Evolutionary conservation across 306 rosid genomes (phyloP), one percentile per base, ranked within the genome.

Genomic region (Cucumis cinereus): DNA sequence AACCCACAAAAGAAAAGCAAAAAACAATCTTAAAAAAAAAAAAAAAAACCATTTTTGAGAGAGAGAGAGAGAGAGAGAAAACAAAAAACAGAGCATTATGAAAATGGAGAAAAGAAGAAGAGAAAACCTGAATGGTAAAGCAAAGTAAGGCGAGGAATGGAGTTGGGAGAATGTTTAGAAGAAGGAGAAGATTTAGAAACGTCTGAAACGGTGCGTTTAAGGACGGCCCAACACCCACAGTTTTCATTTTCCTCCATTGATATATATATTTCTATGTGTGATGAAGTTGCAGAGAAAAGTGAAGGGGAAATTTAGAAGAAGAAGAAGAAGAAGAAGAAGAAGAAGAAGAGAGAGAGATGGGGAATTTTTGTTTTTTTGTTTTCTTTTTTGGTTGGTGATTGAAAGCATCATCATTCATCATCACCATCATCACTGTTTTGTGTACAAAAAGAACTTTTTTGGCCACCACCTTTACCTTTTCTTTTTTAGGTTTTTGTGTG

Each of bases 381-480:
- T 35, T n/a, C 12, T 7, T 33, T 6, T 63, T n/a, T n/a, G n/a
- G 84, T 75, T 62, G 79, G 85, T 63, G 75, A 74, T 74, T 74
- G 67, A 64, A 74, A 54, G 35, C 78, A 74, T 56, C 64, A 74
- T 74, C 35, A 30, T 30, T 56, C 64, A 74, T 74, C 78, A 74
- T 74, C 77, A 36, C 77, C 93, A 90, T 91, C 92, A 92, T 88
- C 87, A 87, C 96, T 82, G 87, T 64, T 26, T 7, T 85, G 87
- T 83, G 96, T 93, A 89, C 96, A 93, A 93, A 93, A 91, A 89
- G 89, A 91, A 83, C 97, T 88, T 89, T 84, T 90, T 91, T 50
- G 64, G 79, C 85, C 88, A 87, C 97, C 89, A 89, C 96, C 87
- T n/a, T n/a, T n/a, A n/a, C n/a, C 86, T 91, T 93, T 82, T 20